Percentiles rank a stretch among this genome's conserved stretches.
Conservation (phyloP, 768 basidiomycete genomes). For the Pulveroboletus ravenelii region DNA sequence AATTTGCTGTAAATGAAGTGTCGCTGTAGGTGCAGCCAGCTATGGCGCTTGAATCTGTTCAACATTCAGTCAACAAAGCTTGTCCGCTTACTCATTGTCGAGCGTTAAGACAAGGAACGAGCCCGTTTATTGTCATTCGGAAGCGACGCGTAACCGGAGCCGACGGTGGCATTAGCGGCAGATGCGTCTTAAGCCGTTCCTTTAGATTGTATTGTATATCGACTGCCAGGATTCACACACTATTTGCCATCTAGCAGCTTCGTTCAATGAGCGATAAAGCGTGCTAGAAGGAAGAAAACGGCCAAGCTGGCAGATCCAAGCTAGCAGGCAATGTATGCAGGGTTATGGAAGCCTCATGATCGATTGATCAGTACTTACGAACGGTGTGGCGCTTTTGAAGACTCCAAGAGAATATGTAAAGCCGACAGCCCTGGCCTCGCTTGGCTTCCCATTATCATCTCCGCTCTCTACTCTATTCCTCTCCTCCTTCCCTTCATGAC, state of each 20-base stretch:
- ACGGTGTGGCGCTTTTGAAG: neutral
- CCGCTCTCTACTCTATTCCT: neutral
- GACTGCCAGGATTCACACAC: too few relatives aligned
- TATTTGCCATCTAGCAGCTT: too few relatives aligned
- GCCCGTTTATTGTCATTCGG: neutral
- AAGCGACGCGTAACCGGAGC: neutral
- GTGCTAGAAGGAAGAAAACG: neutral
- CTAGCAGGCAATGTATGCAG: neutral
- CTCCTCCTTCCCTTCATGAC: constrained; percentile 19
- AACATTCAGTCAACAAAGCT: too few relatives aligned
- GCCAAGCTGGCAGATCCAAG: neutral
- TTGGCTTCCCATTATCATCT: constrained; percentile 4
- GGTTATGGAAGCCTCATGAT: constrained; percentile 1
- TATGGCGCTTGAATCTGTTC: too few relatives aligned
- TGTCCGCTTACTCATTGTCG: too few relatives aligned
- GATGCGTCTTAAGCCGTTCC: too few relatives aligned
- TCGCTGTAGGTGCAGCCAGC: too few relatives aligned
- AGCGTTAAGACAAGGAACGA: neutral
- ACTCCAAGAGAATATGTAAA: neutral
- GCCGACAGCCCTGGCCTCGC: constrained; percentile 17
- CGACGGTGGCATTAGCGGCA: neutral
- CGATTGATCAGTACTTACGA: constrained; percentile 9
- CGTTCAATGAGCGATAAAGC: neutral
- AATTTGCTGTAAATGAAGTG: too few relatives aligned
- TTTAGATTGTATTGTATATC: too few relatives aligned